Evolutionary conservation across 2,329 filamentous ascomycete species (phyloP), one percentile per base, ranked within the genome.

Genomic region (Aspergillus intermedius): DNA sequence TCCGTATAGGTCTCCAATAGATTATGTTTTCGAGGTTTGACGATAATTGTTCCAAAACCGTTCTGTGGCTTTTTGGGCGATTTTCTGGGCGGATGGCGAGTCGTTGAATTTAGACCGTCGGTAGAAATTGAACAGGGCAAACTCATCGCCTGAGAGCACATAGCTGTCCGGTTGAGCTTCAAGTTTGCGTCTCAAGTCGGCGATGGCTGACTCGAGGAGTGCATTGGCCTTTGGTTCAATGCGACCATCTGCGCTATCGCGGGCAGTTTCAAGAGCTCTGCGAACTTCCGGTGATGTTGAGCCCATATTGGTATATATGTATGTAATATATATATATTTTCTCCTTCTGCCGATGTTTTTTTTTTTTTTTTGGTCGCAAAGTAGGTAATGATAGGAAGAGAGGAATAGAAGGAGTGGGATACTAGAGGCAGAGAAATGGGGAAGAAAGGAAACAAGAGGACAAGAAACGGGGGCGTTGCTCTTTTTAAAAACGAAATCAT

Each of bases 111-210:
- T 79, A 53, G 78, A 70, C 53, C 87, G 84, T 67, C 86, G 91
- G 68, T 85, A 91, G 17, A 19, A 40, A 74, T 93, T 94, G 80
- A 94, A 90, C 51, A 94, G 77, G 47, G 87, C 82, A 61, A 93
- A 94, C 70, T 95, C 88, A 67, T 88, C 82, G 53, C 78, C 75
- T 30, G 75, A 82, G 74, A 94, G 82, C 54, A 93, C 69, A 67
- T 91, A 94, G n/a, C 75, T 74, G 45, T 71, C 65, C 1, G 86
- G 86, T 28, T 84, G 73, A 3, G 75, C 73, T 58, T 83, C 71
- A 49, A 94, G 77, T 58, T 81, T 83, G 40, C 63, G 64, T 87
- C 87, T 91, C 54, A 91, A 80, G 53, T 79, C 74, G 1, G 70
- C 62, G 44, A 89, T 72, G 25, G 80, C 83, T 45, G 66, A 66